phyloP scores from a whole-genome alignment of 495 filamentous ascomycete species.

The Niebla homalea region DNA sequence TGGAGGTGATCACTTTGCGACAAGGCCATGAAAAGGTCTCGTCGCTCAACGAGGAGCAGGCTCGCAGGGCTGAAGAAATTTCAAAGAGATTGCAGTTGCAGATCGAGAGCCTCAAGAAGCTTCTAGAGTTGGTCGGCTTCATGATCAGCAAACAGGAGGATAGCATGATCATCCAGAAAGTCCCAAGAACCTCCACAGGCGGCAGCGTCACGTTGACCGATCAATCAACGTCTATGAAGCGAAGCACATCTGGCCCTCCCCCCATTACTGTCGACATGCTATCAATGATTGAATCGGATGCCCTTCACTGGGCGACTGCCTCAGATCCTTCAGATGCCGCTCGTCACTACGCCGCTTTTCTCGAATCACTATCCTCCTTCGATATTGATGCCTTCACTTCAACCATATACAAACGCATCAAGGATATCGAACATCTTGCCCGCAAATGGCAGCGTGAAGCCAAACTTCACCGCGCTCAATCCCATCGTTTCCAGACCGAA shows the following conservation, averaged over 20 bases:
- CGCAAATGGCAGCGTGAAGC: slow-evolving; percentile 86
- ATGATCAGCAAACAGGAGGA: slow-evolving; percentile 60
- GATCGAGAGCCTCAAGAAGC: slow-evolving; percentile 57
- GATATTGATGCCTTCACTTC: slow-evolving; percentile 74
- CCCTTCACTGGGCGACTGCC: slow-evolving; percentile 67
- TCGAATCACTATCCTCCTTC: slow-evolving; percentile 57
- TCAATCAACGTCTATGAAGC: slow-evolving; percentile 37
- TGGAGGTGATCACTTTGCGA: slow-evolving; percentile 39
- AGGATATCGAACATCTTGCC: slow-evolving; percentile 78
- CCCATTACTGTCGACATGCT: slow-evolving; percentile 23
- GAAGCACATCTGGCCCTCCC: slow-evolving; percentile 22
- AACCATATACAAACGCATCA: slow-evolving; percentile 68
- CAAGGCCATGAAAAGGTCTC: slow-evolving; percentile 25
- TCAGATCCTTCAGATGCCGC: slow-evolving; percentile 52
- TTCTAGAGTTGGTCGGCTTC: slow-evolving; percentile 79
- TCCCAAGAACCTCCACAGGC: slow-evolving; percentile 48
- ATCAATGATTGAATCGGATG: slow-evolving; percentile 42
- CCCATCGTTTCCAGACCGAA: slow-evolving; percentile 71
- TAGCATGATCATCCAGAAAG: slow-evolving; percentile 61
- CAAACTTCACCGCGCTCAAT: slow-evolving; percentile 73
- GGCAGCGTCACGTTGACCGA: slow-evolving; percentile 50
- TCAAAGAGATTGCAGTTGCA: slow-evolving; percentile 68
- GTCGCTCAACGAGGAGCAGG: slow-evolving; percentile 47
- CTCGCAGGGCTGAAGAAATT: slow-evolving; percentile 59
- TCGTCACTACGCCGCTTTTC: slow-evolving; percentile 55